phyloP scores from a whole-genome alignment of 2,329 filamentous ascomycete genomes.

The Eurotiales sp. region DNA sequence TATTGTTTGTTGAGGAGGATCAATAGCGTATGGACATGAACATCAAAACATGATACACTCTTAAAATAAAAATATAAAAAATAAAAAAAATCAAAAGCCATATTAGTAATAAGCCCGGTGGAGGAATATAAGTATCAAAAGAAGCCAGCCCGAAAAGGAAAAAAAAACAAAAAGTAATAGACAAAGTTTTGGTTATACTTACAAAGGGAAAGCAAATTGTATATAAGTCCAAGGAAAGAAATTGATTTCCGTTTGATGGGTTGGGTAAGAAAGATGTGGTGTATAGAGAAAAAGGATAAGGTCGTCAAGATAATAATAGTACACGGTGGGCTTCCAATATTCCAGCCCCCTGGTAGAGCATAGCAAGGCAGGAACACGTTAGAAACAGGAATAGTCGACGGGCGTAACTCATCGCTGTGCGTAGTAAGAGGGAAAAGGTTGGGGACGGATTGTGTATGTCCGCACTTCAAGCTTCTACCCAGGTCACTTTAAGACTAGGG shows the following conservation, averaged over 20 bases:
- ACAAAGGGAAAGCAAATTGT: constrained; percentile 8
- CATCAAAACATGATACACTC: neutral
- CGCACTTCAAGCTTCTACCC: constrained; percentile 12
- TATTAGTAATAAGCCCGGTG: constrained; percentile 8
- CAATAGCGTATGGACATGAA: neutral
- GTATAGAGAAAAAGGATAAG: neutral
- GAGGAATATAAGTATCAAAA: neutral
- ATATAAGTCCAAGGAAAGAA: constrained; percentile 8
- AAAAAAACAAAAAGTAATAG: constrained; percentile 3
- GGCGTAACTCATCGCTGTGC: neutral
- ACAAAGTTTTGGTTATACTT: constrained; percentile 8
- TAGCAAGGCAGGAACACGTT: neutral
- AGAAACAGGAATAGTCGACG: neutral
- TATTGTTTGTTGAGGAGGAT: neutral
- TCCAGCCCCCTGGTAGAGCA: neutral
- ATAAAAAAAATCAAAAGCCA: neutral
- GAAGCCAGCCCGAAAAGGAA: constrained; percentile 6
- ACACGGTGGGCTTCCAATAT: constrained; percentile 3
- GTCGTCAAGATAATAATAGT: constrained; percentile 10
- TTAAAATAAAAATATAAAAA: no score
- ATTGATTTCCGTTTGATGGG: neutral
- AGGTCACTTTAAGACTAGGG: constrained; percentile 11
- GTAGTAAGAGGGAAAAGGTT: neutral
- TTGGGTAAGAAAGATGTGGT: neutral
- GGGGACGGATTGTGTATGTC: neutral